Percentiles rank a stretch among this genome's conserved stretches.
Evolutionary conservation across 805 yeast genomes (phyloP).

Genomic region (Saccharomycopsis microspora): DNA sequence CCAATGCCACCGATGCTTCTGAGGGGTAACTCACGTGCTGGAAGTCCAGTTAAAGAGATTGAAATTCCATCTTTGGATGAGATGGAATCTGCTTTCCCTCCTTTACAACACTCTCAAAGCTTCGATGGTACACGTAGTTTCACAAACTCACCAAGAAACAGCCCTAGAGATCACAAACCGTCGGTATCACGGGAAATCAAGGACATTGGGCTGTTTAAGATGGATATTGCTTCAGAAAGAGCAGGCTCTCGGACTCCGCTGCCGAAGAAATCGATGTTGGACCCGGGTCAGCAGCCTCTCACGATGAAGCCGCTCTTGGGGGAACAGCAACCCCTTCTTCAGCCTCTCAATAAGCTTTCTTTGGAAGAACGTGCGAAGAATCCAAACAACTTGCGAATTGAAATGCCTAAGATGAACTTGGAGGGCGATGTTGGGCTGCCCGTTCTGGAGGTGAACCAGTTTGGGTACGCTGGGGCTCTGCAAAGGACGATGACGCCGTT

Average conservation of each 20-base stretch:
- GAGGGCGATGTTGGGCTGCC: not conserved
- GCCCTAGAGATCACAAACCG: too few relatives aligned
- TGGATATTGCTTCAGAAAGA: not conserved
- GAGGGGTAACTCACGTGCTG: constrained; percentile 11
- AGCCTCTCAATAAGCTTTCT: not conserved
- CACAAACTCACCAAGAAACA: too few relatives aligned
- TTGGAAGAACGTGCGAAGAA: constrained; percentile 4
- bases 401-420: constrained; percentile 17
- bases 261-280: not conserved
- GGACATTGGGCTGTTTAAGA: too few relatives aligned
- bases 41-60: constrained; percentile 25
- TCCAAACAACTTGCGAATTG: constrained; percentile 18
- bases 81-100: constrained; percentile 15
- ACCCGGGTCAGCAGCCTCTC: not conserved
- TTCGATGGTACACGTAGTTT: not conserved
- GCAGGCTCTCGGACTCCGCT: not conserved
- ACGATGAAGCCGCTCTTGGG: constrained; percentile 17
- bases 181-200: too few relatives aligned
- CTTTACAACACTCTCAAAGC: not conserved
- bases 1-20: constrained; percentile 17
- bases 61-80: constrained; percentile 64
- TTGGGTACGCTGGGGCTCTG: constrained; percentile 38
- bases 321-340: not conserved
- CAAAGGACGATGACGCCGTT: constrained; percentile 71
- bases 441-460: constrained; percentile 41